Evolutionary conservation across 768 basidiomycete genomes (phyloP).

Genomic region (Podaxis sp.): DNA sequence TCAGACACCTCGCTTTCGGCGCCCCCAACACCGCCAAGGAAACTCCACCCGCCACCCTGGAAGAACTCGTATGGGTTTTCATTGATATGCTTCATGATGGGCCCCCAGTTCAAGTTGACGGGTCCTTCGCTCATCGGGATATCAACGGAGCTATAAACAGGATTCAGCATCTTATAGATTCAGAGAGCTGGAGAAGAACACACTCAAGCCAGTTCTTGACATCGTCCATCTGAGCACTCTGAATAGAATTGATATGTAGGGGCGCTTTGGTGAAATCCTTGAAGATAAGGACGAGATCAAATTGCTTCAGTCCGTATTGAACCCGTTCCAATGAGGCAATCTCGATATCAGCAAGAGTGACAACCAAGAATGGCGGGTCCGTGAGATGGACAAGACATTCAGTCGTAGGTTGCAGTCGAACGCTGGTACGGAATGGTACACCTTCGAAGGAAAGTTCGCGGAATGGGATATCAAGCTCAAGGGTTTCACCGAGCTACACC

Average conservation of each 20-base stretch:
- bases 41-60: conserved; percentile 93
- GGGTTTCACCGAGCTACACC: conserved; percentile 60
- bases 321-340: conserved; percentile 96
- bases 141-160: conserved; percentile 78
- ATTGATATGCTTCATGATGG: conserved; percentile 98
- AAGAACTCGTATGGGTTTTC: conserved; percentile 96
- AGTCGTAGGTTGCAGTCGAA: conserved; percentile 91
- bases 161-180: conserved; percentile 11
- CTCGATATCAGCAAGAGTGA: conserved; percentile 92
- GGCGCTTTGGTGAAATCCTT: conserved; percentile 92
- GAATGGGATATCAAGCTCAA: conserved; percentile 97
- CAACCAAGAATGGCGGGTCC: conserved; percentile 93
- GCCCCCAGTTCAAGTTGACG: conserved; percentile 96
- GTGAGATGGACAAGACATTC: conserved; percentile 95
- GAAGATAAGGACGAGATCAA: conserved; percentile 96
- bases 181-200: conserved; percentile 24
- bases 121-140: conserved; percentile 94
- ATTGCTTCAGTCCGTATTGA: conserved; percentile 93
- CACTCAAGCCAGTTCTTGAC: conserved; percentile 99
- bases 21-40: conserved; percentile 71
- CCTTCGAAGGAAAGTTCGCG: conserved; percentile 95
- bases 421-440: conserved; percentile 94
- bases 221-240: conserved; percentile 84
- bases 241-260: conserved; percentile 95
- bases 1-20: conserved; percentile 49